Conservation (phyloP, 2,329 filamentous ascomycete genomes). For the Apiospora pterosperma region DNA sequence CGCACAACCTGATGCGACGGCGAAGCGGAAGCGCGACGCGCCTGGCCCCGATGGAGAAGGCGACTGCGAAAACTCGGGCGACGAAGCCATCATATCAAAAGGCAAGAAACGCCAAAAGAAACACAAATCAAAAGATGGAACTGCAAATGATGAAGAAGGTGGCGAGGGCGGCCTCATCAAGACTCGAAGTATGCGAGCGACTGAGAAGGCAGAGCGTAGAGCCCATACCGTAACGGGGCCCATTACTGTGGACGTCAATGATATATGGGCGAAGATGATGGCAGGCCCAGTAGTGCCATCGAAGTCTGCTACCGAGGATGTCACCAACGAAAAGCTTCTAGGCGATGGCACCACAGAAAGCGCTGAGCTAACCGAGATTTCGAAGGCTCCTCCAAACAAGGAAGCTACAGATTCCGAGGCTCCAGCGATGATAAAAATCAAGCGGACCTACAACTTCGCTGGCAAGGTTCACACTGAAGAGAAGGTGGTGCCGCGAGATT, state of each 20-base stretch:
- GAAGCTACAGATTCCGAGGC: slow-evolving; percentile 16
- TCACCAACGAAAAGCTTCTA: neutral
- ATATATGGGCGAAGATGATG: slow-evolving; percentile 66
- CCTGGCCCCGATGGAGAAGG: slow-evolving; percentile 38
- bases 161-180: slow-evolving; percentile 65
- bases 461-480: slow-evolving; percentile 70
- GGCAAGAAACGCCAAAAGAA: slow-evolving; percentile 52
- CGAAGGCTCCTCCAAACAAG: slow-evolving; percentile 8
- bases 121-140: slow-evolving; percentile 38
- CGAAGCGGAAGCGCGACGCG: slow-evolving; percentile 29
- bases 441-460: slow-evolving; percentile 71
- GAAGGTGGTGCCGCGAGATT: slow-evolving; percentile 62
- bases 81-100: slow-evolving; percentile 65
- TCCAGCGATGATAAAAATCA: slow-evolving; percentile 56
- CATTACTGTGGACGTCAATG: slow-evolving; percentile 69
- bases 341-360: neutral
- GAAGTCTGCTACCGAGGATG: slow-evolving; percentile 11
- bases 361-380: slow-evolving; percentile 10
- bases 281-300: slow-evolving; percentile 35
- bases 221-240: slow-evolving; percentile 50
- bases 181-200: slow-evolving; percentile 67
- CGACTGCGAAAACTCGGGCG: slow-evolving; percentile 66
- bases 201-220: slow-evolving; percentile 60
- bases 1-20: slow-evolving; percentile 16
- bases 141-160: slow-evolving; percentile 51